Percentiles rank a stretch among this genome's conserved stretches.
Conservation (phyloP, 2,329 filamentous ascomycete species). For the Parastagonospora avenae region DNA sequence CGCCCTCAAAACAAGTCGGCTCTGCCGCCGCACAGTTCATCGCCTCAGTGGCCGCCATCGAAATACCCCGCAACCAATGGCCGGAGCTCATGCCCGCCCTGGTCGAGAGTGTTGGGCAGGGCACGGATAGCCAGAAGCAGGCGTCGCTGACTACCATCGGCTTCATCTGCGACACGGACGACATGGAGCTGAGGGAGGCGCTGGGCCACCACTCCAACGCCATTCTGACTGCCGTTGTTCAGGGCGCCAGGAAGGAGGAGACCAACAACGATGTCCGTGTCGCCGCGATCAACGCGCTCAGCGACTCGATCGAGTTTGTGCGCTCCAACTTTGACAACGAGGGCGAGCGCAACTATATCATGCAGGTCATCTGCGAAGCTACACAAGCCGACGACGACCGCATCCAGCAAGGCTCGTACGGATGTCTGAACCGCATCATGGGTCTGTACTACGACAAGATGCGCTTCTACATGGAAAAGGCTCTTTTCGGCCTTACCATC, state of each 20-base stretch:
- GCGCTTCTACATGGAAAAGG: slow-evolving; percentile 99
- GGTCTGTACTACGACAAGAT: slow-evolving; percentile 98
- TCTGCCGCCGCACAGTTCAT: slow-evolving; percentile 93
- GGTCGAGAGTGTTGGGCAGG: slow-evolving; percentile 90
- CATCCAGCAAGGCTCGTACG: slow-evolving; percentile 95
- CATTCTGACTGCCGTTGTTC: slow-evolving; percentile 95
- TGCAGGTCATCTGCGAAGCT: slow-evolving; percentile 99
- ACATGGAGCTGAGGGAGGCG: slow-evolving; percentile 81
- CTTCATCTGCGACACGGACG: slow-evolving; percentile 96
- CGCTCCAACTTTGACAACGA: slow-evolving; percentile 99
- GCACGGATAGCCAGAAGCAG: slow-evolving; percentile 88
- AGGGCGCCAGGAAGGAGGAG: slow-evolving; percentile 97
- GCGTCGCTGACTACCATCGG: slow-evolving; percentile 94
- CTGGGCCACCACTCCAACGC: slow-evolving; percentile 90
- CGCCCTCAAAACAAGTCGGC: slow-evolving; percentile 80
- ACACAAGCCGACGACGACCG: slow-evolving; percentile 89
- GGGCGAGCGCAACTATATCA: slow-evolving; percentile 99
- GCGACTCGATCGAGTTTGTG: slow-evolving; percentile 97
- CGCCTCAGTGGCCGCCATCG: slow-evolving; percentile 90
- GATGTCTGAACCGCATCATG: slow-evolving; percentile 98
- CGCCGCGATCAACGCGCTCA: slow-evolving; percentile 90
- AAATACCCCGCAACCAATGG: slow-evolving; percentile 93
- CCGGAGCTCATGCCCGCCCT: slow-evolving; percentile 84
- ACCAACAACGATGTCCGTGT: slow-evolving; percentile 86
- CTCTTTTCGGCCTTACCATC: slow-evolving; percentile 94